Conservation (phyloP, 169 alveolate genomes). For the Plasmodium malariae region DNA sequence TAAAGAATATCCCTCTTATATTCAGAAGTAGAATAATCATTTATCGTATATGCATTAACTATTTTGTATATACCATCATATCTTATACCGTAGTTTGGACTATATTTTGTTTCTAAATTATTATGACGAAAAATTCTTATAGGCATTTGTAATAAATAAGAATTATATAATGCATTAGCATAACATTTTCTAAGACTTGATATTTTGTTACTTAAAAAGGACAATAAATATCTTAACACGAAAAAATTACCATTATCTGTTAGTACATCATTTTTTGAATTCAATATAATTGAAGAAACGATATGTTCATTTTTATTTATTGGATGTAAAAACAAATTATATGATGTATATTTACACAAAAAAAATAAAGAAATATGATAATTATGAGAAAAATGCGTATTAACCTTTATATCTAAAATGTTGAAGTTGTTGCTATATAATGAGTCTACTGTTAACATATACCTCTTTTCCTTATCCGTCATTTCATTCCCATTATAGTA, state of each 20-base stretch:
- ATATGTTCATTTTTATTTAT: conserved; percentile 68
- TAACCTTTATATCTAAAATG: conserved; percentile 45
- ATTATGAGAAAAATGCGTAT: conserved; percentile 69
- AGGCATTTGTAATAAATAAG: conserved; percentile 55
- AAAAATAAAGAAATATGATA: conserved; percentile 56
- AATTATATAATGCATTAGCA: conserved; percentile 65
- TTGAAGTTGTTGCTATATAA: conserved; percentile 43
- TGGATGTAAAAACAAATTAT: conserved; percentile 64
- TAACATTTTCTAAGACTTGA: conserved; percentile 61
- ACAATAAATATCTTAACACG: conserved; percentile 42
- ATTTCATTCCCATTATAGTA: background rate
- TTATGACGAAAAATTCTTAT: conserved; percentile 57
- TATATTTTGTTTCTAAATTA: conserved; percentile 40
- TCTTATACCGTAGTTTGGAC: conserved; percentile 65
- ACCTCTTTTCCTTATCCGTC: conserved; percentile 22
- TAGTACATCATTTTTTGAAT: conserved; percentile 28
- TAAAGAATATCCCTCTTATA: conserved; percentile 63
- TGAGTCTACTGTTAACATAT: conserved; percentile 30
- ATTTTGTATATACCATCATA: conserved; percentile 71
- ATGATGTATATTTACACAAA: conserved; percentile 67
- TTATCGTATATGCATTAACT: conserved; percentile 42
- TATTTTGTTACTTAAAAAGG: conserved; percentile 51
- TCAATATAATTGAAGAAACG: conserved; percentile 45
- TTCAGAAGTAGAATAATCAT: conserved; percentile 58
- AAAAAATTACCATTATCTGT: conserved; percentile 69